Percentiles rank a stretch among this genome's conserved stretches.
phyloP scores from a whole-genome alignment of 208 protist genomes.

The Kentomonas sorsogonicus region DNA sequence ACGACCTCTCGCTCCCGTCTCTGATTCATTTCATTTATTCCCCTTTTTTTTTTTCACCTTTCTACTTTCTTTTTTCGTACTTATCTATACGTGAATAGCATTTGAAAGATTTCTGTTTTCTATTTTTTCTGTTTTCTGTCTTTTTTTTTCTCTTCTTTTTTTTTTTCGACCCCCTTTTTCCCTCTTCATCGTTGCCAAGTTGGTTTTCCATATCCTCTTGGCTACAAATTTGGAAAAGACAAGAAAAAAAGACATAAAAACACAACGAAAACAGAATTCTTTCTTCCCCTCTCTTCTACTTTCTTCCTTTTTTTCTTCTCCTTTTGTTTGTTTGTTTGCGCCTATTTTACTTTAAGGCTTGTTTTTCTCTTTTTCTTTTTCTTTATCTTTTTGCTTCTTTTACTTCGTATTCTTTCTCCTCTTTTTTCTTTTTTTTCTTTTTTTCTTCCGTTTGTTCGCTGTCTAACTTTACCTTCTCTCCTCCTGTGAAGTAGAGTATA shows the following conservation, averaged over 20 bases:
- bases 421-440: too few species aligned
- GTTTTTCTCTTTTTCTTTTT: constrained; percentile 9
- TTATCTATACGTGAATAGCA: too few species aligned
- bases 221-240: not conserved
- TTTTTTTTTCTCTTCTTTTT: constrained; percentile 6
- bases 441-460: too few species aligned
- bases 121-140: constrained; percentile 6
- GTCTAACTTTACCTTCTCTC: too few species aligned
- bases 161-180: not conserved
- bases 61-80: constrained; percentile 11
- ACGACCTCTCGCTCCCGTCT: too few species aligned
- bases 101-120: constrained; percentile 8
- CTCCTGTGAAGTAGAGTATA: too few species aligned
- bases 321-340: too few species aligned
- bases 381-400: not conserved
- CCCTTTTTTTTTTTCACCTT: constrained; percentile 10
- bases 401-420: too few species aligned
- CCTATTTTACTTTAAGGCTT: not conserved
- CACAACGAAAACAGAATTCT: not conserved
- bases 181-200: not conserved
- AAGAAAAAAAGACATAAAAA: not conserved
- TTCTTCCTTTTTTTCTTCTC: too few species aligned
- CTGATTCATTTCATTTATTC: not conserved
- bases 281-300: constrained; percentile 4
- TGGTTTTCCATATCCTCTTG: not conserved